Evolutionary conservation across 2,329 filamentous ascomycete species (phyloP), one percentile per base, ranked within the genome.

Genomic region (Colletotrichum sansevieriae): DNA sequence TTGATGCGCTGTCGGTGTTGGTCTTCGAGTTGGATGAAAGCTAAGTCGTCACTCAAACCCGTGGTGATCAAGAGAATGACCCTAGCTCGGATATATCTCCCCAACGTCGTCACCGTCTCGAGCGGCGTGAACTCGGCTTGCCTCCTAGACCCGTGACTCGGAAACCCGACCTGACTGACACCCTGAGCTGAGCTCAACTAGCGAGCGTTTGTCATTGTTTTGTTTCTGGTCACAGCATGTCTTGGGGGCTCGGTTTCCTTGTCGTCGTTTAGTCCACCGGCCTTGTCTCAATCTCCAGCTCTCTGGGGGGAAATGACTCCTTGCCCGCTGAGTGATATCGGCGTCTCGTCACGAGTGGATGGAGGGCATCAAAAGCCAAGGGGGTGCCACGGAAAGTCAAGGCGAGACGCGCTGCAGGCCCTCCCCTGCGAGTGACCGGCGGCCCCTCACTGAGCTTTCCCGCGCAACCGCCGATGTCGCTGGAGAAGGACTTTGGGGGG

Each of bases 381-480:
- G 9, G 20, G 33, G 47, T 6, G 15, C 11, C 41, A 35, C 57
- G 41, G 47, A 41, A 33, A 60, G 65, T 64, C 47, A 55, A 56
- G 65, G 55, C 55, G 47, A 60, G 65, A 68, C 65, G 55, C 51
- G 49, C 47, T 65, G 22, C 62, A 55, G 54, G 55, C 15, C 9
- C 15, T 20, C 55, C 62, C 65, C 43, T 65, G 55, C 8, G 15
- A 58, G 46, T 54, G 13, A 37, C 33, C 22, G 41, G 35, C 62
- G 62, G 62, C 65, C 65, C 65, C 65, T 68, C 65, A 39, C 62
- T 43, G 65, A 22, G 22, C 44, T 39, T 46, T 65, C 65, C 65
- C 65, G 61, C 62, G 35, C 25, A 60, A 37, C 62, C 65, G 65
- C 65, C 65, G 55, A 65, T 68, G 65, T 68, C 62, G 65, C 65